Base-by-base conservation (phyloP, 768 basidiomycete genomes). In the Steccherinum ochraceum region DNA sequence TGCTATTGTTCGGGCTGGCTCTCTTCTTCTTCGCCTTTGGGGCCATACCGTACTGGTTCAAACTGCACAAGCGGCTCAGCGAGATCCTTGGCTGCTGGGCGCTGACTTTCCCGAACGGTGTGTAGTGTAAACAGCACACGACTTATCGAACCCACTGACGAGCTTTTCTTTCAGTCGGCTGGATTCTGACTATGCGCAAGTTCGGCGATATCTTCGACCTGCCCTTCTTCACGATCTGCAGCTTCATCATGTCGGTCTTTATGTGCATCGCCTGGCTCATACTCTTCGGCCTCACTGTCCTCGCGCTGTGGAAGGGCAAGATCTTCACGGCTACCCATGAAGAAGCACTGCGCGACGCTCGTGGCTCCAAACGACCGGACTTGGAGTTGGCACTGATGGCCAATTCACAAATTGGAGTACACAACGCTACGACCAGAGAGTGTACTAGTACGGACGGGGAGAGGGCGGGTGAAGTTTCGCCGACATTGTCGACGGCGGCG, bases 71-170 rank as follows among this genome's bases (percentile, higher is more conserved):
- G 60, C 58, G 70, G 45, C 64, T 76, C 43, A 58, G 64, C 51
- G 73, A 77, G 49, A 77, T 76, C 48, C 68, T 77, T 20, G 73
- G 74, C 52, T 75, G 75, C 56, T 74, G 74, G 74, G 74, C 73
- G 3, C 53, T 76, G 47, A 75, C 73, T 0, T 76, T 76, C 59
- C 73, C 73, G 3, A 75, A 74, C 53, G 61, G 70, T 71, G 54
- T n/a, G 63, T n/a, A n/a, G n/a, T n/a, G n/a, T n/a, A n/a, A 19
- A 39, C n/a, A n/a, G n/a, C n/a, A n/a, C n/a, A n/a, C n/a, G n/a
- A n/a, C n/a, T n/a, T n/a, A n/a, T n/a, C n/a, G n/a, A n/a, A 23
- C 41, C 5, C 40, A 18, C 42, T 12, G 25, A 11, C 44, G 10
- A 27, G 4, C 41, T 3, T 2, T 13, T 27, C 12, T 12, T 7